Evolutionary conservation across 2,329 filamentous ascomycete species (phyloP).

Genomic region (Chrysoporthe deuterocubensis): DNA sequence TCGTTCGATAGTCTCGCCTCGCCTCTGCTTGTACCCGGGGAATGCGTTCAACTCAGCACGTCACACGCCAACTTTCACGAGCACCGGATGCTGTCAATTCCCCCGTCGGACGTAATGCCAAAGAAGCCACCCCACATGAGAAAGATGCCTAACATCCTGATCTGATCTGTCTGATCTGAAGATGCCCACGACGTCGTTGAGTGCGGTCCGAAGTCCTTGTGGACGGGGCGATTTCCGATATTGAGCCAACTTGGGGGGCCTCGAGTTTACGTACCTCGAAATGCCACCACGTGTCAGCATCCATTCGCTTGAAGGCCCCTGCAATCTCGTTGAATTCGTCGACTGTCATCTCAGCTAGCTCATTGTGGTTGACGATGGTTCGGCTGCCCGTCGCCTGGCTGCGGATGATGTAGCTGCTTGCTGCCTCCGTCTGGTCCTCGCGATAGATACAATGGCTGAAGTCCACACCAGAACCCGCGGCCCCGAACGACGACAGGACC

Average conservation of each 20-base stretch:
- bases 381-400: constrained; percentile 62
- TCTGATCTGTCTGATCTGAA: background rate
- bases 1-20: background rate
- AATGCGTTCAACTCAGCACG: background rate
- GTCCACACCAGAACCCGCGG: constrained; percentile 43
- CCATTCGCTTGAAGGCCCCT: constrained; percentile 39
- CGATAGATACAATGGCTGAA: constrained; percentile 65
- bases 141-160: too few relatives aligned
- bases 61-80: background rate
- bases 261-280: constrained; percentile 61
- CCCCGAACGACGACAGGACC: constrained; percentile 59
- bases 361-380: constrained; percentile 73
- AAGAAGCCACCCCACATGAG: too few relatives aligned
- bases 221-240: background rate
- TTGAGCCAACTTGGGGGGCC: background rate
- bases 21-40: background rate
- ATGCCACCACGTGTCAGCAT: constrained; percentile 65
- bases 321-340: constrained; percentile 60
- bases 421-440: constrained; percentile 55
- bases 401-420: constrained; percentile 72
- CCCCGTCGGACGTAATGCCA: background rate
- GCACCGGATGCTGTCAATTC: background rate
- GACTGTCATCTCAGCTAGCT: constrained; percentile 68
- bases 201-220: background rate
- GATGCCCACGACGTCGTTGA: background rate